A percentile compares a stretch with the other conserved stretches of the same genome.
Evolutionary conservation across 1,284 basidiomycete genomes (phyloP).

Genomic region (Apiotrichum gamsii): DNA sequence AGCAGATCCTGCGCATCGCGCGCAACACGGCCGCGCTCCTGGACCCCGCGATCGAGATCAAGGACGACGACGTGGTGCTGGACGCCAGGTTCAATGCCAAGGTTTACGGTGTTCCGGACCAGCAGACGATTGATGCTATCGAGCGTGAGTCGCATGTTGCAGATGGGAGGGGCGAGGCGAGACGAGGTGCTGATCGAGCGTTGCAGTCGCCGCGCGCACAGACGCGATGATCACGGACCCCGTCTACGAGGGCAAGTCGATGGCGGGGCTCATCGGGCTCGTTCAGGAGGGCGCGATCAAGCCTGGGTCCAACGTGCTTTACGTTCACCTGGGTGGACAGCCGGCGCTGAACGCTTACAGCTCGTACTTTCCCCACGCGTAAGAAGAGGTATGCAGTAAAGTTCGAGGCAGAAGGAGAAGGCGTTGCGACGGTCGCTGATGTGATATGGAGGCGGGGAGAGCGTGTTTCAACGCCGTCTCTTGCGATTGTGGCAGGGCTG

Average conservation of each 20-base stretch:
- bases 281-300: constrained; percentile 27
- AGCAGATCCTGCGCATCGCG: constrained; percentile 27
- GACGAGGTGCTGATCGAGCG: background rate
- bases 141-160: constrained; percentile 19
- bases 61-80: constrained; percentile 26
- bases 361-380: constrained; percentile 22
- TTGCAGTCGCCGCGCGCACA: constrained; percentile 22
- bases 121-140: constrained; percentile 29
- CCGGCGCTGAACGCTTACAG: constrained; percentile 32
- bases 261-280: constrained; percentile 35
- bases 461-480: too few species aligned
- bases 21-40: constrained; percentile 24
- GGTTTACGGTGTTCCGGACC: constrained; percentile 33
- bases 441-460: too few species aligned
- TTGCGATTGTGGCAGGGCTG: too few species aligned
- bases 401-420: too few species aligned
- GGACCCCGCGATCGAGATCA: constrained; percentile 20
- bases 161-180: background rate
- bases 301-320: constrained; percentile 27
- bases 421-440: too few species aligned
- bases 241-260: constrained; percentile 36
- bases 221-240: constrained; percentile 36
- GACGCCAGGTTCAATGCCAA: constrained; percentile 34
- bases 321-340: constrained; percentile 36
- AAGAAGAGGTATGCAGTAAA: background rate